Base-by-base conservation (phyloP, 2,329 filamentous ascomycete species). In the Trichoderma oligosporum region DNA sequence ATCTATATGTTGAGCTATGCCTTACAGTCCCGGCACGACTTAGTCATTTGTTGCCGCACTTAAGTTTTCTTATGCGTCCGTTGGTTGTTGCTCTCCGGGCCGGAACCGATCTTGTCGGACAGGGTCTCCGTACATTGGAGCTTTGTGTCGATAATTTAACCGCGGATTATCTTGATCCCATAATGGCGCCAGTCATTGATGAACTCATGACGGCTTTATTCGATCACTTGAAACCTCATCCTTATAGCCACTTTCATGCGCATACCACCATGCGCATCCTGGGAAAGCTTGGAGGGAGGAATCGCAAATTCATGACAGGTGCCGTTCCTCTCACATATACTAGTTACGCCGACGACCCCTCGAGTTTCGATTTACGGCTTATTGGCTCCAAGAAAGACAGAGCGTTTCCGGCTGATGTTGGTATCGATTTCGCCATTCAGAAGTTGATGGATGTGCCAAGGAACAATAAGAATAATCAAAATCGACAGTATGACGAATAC, bases 151-250 rank as follows among this genome's bases (percentile, higher is more conserved):
- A 99, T 62, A 99, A 99, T 65, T 81, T 99, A 0, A 99, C 95
- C 0, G 93, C 94, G 0, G 94, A 99, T 67, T 99, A 99, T 68
- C 78, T 99, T 12, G 94, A 99, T 65, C 95, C 94, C 0, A 97
- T 99, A 66, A 99, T 99, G 93, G 91, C 93, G 2, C 95, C 94
- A 0, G 95, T 97, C 24, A 97, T 99, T 71, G 93, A 99, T 66
- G 94, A 99, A 68, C 79, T 99, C 42, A 99, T 99, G 94, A 94
- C 91, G 45, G 93, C 93, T 1, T 79, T 99, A 1, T 99, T 96
- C 80, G 92, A 97, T 62, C 95, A 99, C 70, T 80, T 99, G 39
- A 89, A 88, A 65, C 95, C 94, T 7, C 87, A 92, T 61, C 94
- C 94, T 0, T 96, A 99, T 71, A 96, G 89, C 66, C 95, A 99